Conservation (phyloP, 768 basidiomycete genomes). For the Rhizopogon vesiculosus region DNA sequence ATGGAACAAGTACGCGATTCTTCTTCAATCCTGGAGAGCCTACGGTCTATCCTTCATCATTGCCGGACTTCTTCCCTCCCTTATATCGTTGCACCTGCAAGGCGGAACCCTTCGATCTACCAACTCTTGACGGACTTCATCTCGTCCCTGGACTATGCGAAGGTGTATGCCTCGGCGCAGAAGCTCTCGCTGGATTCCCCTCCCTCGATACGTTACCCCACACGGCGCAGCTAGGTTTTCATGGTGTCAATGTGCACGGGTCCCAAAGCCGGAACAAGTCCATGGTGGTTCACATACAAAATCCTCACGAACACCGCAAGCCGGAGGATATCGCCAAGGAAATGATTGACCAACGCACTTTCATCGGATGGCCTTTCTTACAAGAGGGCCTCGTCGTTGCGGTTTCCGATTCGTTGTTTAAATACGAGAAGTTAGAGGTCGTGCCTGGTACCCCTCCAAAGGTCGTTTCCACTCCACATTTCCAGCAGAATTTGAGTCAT, state of each 20-base stretch:
- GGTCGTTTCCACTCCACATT: constrained; percentile 71
- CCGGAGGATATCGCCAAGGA: constrained; percentile 68
- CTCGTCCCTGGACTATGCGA: constrained; percentile 84
- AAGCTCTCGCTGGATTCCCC: constrained; percentile 93
- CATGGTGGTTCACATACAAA: constrained; percentile 84
- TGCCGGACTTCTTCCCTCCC: constrained; percentile 93
- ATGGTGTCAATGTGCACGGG: constrained; percentile 92
- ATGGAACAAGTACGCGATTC: constrained; percentile 81
- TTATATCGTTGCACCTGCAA: constrained; percentile 74
- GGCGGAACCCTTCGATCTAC: constrained; percentile 83
- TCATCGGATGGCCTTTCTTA: constrained; percentile 91
- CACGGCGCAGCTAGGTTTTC: constrained; percentile 69
- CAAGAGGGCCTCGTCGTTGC: constrained; percentile 87
- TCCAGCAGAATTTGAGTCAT: constrained; percentile 55
- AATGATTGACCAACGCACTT: constrained; percentile 74
- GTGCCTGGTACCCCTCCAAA: constrained; percentile 45
- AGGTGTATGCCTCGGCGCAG: constrained; percentile 80
- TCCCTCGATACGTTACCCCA: constrained; percentile 88
- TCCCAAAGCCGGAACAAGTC: constrained; percentile 89
- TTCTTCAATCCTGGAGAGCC: constrained; percentile 58
- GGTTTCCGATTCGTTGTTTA: constrained; percentile 83
- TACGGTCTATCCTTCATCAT: constrained; percentile 80
- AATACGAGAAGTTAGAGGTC: constrained; percentile 68
- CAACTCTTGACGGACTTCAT: constrained; percentile 79
- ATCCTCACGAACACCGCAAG: constrained; percentile 63